phyloP scores from a whole-genome alignment of 116 monocot genomes.

The Zostera marina region DNA sequence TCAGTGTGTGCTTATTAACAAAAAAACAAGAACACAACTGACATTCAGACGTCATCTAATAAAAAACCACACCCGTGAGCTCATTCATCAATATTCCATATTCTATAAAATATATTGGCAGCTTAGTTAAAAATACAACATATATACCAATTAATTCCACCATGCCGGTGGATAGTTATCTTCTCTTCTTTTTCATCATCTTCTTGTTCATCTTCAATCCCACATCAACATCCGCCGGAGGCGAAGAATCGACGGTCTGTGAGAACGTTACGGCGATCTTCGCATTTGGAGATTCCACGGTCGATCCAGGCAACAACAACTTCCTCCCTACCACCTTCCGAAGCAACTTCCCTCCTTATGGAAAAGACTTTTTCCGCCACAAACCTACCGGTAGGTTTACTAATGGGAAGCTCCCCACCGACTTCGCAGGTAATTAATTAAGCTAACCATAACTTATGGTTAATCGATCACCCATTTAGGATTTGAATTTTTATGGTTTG shows the following conservation, averaged over 20 bases:
- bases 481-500: not conserved
- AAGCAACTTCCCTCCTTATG: slow-evolving; percentile 25
- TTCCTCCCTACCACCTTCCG: slow-evolving; percentile 10
- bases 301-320: slow-evolving; percentile 30
- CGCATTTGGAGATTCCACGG: slow-evolving; percentile 23
- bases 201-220: not conserved
- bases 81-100: too few species aligned
- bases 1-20: too few species aligned
- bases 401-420: slow-evolving; percentile 17
- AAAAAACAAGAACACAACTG: too few species aligned
- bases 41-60: too few species aligned
- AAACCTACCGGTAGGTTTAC: slow-evolving; percentile 18
- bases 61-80: too few species aligned
- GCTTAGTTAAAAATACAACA: too few species aligned
- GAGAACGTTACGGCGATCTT: slow-evolving; percentile 3
- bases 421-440: slow-evolving; percentile 15
- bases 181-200: not conserved
- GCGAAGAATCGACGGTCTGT: not conserved
- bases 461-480: not conserved
- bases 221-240: not conserved
- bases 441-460: not conserved
- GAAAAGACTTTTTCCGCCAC: slow-evolving; percentile 11
- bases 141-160: not conserved
- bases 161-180: not conserved
- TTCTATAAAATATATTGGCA: too few species aligned